phyloP scores from a whole-genome alignment of 495 filamentous ascomycete genomes.

The Penicillium coffeae region DNA sequence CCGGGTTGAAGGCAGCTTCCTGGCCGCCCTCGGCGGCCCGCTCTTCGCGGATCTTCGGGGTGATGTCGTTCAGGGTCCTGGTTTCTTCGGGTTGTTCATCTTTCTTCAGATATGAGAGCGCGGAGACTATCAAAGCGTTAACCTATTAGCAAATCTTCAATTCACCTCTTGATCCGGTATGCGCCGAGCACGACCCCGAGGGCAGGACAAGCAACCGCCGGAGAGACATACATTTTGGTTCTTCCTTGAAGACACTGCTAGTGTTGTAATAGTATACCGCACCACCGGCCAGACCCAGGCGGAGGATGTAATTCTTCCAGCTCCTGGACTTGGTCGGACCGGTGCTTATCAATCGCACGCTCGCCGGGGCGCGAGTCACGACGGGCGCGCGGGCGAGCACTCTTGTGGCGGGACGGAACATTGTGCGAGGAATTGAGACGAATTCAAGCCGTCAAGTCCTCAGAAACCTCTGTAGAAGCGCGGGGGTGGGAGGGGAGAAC shows the following conservation, averaged over 20 bases:
- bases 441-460: slow-evolving; percentile 11
- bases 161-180: slow-evolving; percentile 1
- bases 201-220: not conserved
- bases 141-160: not conserved
- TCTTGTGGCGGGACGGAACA: slow-evolving; percentile 61
- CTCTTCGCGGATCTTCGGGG: slow-evolving; percentile 39
- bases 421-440: slow-evolving; percentile 27
- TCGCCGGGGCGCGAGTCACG: slow-evolving; percentile 33
- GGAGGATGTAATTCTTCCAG: slow-evolving; percentile 72
- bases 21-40: slow-evolving; percentile 64
- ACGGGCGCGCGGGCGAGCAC: slow-evolving; percentile 50
- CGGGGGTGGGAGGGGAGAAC: slow-evolving; percentile 5
- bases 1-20: slow-evolving; percentile 92
- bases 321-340: slow-evolving; percentile 64
- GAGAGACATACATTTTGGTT: slow-evolving; percentile 64
- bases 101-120: slow-evolving; percentile 22
- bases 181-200: not conserved
- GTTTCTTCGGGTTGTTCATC: slow-evolving; percentile 26
- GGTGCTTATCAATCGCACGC: slow-evolving; percentile 68
- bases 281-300: slow-evolving; percentile 72
- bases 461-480: slow-evolving; percentile 10
- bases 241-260: slow-evolving; percentile 78
- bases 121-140: slow-evolving; percentile 26
- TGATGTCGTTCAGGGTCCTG: slow-evolving; percentile 46
- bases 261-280: slow-evolving; percentile 94